A percentile compares a stretch with the other conserved stretches of the same genome.
Evolutionary conservation across 805 yeast species (phyloP).

Genomic region (Candida mattraensis): DNA sequence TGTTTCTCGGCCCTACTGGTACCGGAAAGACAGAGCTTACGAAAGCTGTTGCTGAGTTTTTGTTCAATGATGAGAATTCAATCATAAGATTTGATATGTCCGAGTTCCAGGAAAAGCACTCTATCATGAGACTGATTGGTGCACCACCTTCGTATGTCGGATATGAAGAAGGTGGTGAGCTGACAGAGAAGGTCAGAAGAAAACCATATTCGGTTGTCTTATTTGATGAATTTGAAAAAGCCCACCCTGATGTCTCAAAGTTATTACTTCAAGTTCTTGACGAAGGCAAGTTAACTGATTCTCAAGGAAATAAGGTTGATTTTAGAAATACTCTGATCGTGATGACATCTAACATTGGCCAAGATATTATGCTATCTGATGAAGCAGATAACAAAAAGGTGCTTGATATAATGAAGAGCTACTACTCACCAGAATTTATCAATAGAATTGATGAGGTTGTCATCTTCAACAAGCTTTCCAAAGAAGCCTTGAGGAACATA

Average conservation of each 20-base stretch:
- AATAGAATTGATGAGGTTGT: constrained; percentile 93
- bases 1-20: constrained; percentile 98
- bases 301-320: constrained; percentile 92
- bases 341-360: constrained; percentile 97
- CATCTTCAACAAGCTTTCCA: constrained; percentile 87
- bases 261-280: constrained; percentile 87
- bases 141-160: constrained; percentile 99
- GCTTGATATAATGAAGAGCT: constrained; percentile 61
- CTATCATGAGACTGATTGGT: constrained; percentile 88
- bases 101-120: constrained; percentile 93
- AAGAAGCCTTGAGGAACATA: constrained; percentile 68
- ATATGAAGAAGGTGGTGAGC: constrained; percentile 93
- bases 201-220: constrained; percentile 91
- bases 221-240: constrained; percentile 96
- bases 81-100: constrained; percentile 96
- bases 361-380: constrained; percentile 77
- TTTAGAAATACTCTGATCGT: constrained; percentile 93
- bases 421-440: constrained; percentile 93
- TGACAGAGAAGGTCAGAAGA: constrained; percentile 93
- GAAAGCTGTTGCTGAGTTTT: constrained; percentile 85
- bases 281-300: constrained; percentile 92
- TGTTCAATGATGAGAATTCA: constrained; percentile 85
- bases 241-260: constrained; percentile 94
- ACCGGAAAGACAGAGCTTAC: constrained; percentile 97
- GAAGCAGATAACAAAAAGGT: constrained; percentile 61